Conservation (phyloP, 2,329 filamentous ascomycete species). For the Acephala macrosclerotiorum region DNA sequence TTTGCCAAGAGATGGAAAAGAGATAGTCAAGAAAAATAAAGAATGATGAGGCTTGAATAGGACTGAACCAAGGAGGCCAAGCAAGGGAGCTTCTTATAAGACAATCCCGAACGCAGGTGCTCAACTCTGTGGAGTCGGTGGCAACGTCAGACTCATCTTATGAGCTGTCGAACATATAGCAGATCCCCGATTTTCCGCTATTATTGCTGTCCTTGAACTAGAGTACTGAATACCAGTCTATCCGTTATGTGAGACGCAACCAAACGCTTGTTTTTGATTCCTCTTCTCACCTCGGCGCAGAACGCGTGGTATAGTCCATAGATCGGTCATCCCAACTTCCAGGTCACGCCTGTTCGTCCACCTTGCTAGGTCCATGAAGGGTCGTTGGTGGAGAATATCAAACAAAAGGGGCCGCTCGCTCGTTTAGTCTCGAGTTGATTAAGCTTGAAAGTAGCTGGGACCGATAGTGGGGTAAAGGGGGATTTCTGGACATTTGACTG, state of each 20-base stretch:
- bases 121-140: neutral
- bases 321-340: neutral
- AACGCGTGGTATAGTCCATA: neutral
- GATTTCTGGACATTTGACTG: conserved; percentile 10
- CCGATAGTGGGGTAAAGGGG: conserved; percentile 4
- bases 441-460: conserved; percentile 16
- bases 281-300: neutral
- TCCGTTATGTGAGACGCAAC: neutral
- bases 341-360: neutral
- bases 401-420: neutral
- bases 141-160: conserved; percentile 8
- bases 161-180: conserved; percentile 5
- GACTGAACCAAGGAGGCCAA: conserved; percentile 13
- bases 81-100: conserved; percentile 17
- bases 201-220: neutral
- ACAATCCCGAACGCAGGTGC: neutral
- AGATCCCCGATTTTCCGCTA: neutral
- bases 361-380: conserved; percentile 2
- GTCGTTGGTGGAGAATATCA: conserved; percentile 14
- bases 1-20: conserved; percentile 9
- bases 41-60: conserved; percentile 21
- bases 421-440: conserved; percentile 22
- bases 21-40: conserved; percentile 16
- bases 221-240: neutral
- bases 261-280: neutral